Evolutionary conservation across 164 flowering plant genomes (phyloP).

Genomic region (Vitis riparia): DNA sequence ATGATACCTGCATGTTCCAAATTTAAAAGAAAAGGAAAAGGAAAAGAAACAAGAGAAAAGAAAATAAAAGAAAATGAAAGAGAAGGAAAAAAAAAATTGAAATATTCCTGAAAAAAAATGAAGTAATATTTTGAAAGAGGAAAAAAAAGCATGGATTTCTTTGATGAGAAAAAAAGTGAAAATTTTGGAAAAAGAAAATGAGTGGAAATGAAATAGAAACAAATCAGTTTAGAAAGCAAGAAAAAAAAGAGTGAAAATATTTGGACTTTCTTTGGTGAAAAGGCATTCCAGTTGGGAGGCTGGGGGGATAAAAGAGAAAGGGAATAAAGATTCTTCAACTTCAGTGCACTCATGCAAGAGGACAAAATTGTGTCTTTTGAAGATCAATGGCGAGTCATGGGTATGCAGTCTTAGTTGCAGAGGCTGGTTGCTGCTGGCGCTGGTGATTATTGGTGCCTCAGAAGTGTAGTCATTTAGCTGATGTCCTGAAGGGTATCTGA

Average conservation of each 20-base stretch:
- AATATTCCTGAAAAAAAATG: not conserved
- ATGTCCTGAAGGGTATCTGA: slow-evolving; percentile 26
- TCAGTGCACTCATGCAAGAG: not conserved
- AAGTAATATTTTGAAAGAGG: slow-evolving; percentile 3
- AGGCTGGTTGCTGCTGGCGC: slow-evolving; percentile 20
- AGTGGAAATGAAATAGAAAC: not conserved
- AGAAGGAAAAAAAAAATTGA: slow-evolving; percentile 1
- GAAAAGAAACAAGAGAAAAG: not conserved
- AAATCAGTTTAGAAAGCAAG: not conserved
- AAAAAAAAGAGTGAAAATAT: not conserved
- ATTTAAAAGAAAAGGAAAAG: not conserved
- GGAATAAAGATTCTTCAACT: slow-evolving; percentile 3
- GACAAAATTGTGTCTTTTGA: slow-evolving; percentile 4
- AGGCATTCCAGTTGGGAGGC: slow-evolving; percentile 4
- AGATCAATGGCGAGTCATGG: slow-evolving; percentile 7
- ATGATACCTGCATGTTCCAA: not conserved
- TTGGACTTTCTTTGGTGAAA: not conserved
- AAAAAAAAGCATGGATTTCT: not conserved
- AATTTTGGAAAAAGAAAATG: too few relatives aligned
- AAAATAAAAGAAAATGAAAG: not conserved
- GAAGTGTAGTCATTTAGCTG: slow-evolving; percentile 13
- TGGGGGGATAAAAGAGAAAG: not conserved
- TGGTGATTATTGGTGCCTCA: slow-evolving; percentile 18
- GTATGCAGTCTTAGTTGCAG: slow-evolving; percentile 19
- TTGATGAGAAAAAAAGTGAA: not conserved